Evolutionary conservation across 805 yeast genomes (phyloP).

Genomic region (Alloascoidea hylecoeti): DNA sequence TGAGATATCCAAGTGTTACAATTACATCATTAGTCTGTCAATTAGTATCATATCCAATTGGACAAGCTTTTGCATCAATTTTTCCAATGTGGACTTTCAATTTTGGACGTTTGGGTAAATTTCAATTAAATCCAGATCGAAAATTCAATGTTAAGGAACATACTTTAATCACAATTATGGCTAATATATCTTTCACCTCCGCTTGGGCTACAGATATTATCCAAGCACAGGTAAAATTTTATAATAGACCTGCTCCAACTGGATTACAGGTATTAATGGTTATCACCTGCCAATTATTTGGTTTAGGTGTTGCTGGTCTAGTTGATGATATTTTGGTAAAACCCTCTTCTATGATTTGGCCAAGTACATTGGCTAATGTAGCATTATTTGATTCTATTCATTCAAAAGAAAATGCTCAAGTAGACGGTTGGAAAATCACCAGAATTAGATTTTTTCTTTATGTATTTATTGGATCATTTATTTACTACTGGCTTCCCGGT

Average conservation of each 20-base stretch:
- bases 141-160: slow-evolving; percentile 53
- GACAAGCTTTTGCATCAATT: slow-evolving; percentile 34
- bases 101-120: slow-evolving; percentile 24
- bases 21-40: slow-evolving; percentile 11
- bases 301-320: slow-evolving; percentile 56
- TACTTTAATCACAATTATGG: slow-evolving; percentile 42
- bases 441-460: slow-evolving; percentile 32
- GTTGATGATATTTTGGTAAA: slow-evolving; percentile 42
- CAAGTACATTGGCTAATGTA: slow-evolving; percentile 42
- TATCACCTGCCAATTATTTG: slow-evolving; percentile 33
- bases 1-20: background rate
- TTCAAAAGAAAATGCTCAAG: slow-evolving; percentile 31
- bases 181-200: slow-evolving; percentile 24
- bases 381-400: slow-evolving; percentile 42
- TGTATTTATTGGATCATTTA: slow-evolving; percentile 24
- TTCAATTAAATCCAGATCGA: slow-evolving; percentile 38
- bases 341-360: slow-evolving; percentile 64
- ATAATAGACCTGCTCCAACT: slow-evolving; percentile 17
- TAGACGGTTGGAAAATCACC: slow-evolving; percentile 49
- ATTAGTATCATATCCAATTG: slow-evolving; percentile 11
- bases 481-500: slow-evolving; percentile 49
- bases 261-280: background rate
- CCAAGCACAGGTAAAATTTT: slow-evolving; percentile 34
- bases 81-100: slow-evolving; percentile 41
- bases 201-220: slow-evolving; percentile 47